A percentile compares a stretch with the other conserved stretches of the same genome.
phyloP scores from a whole-genome alignment of 495 filamentous ascomycete genomes.

The Penicillium cataractarum region DNA sequence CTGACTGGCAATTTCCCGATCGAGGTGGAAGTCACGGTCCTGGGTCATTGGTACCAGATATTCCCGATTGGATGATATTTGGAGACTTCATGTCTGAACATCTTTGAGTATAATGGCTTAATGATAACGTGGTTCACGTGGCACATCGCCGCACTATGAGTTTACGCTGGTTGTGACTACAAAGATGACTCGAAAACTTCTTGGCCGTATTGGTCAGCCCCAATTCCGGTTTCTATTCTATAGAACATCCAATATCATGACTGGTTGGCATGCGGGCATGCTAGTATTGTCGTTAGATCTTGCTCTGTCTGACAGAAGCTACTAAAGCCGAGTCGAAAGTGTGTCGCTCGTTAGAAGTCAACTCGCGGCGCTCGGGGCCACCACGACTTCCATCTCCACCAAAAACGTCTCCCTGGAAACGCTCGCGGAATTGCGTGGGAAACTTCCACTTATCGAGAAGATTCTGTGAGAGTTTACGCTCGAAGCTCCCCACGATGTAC shows the following conservation, averaged over 20 bases:
- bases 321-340: constrained; percentile 25
- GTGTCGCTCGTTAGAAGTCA: constrained; percentile 24
- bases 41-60: constrained; percentile 25
- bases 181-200: background rate
- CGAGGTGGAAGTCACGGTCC: constrained; percentile 12
- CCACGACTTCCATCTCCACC: constrained; percentile 39
- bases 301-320: constrained; percentile 26
- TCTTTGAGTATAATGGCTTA: constrained; percentile 10
- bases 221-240: background rate
- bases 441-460: constrained; percentile 44
- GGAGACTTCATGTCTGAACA: constrained; percentile 31
- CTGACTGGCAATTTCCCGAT: constrained; percentile 26
- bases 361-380: constrained; percentile 35
- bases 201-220: background rate
- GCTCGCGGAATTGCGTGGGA: constrained; percentile 31
- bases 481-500: constrained; percentile 43
- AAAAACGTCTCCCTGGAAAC: constrained; percentile 31
- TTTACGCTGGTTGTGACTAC: background rate
- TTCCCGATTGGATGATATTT: constrained; percentile 39
- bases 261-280: background rate
- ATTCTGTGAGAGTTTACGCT: constrained; percentile 37
- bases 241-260: background rate
- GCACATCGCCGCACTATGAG: background rate
- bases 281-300: constrained; percentile 22
- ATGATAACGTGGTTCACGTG: too few relatives aligned